Evolutionary conservation across 176 grass and related monocot species (phyloP), one percentile per base, ranked within the genome.

Genomic region (Hsuehochloa calcarea): DNA sequence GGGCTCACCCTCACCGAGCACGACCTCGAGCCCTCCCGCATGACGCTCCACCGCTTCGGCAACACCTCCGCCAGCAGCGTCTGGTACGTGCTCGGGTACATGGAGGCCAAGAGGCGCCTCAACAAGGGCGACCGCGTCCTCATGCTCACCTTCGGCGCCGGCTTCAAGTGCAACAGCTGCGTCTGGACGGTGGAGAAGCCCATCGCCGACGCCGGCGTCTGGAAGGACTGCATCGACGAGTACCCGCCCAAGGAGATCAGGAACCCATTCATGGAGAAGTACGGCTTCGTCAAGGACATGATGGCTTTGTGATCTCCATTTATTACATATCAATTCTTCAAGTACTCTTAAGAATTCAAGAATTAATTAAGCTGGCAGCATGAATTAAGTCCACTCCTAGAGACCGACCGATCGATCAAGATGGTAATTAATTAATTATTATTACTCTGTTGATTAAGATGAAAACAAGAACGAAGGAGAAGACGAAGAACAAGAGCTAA

Each of bases 101-200:
- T 97, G 95, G 95, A 97, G 89, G 92, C 90, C n/a, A 90, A 94
- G 83, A 62, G 69, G 0, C 63, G 95, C 14, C 84, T 97, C 39
- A 52, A 27, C 37, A 56, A 82, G 72, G 89, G 95, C 8, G 87
- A 97, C 72, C 85, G 82, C 49, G 82, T 97, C 10, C 91, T 97
- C 74, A 97, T 97, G 95, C 82, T 97, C 84, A 97, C 92, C 54
- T 97, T 97, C 80, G 95, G 95, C 61, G 92, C 95, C 22, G 95
- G 95, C 0, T 97, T 97, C 90, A 97, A 97, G 90, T 97, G 95
- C 87, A 97, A 97, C 87, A 97, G 90, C 74, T 94, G 90, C 89
- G 61, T 97, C 39, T 97, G 95, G 95, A 81, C 74, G 45, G 95
- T 91, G 10, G 74, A 93, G 87, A 74, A 68, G 67, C 70, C 75